Base-by-base conservation (phyloP, 768 basidiomycete genomes). In the Myochromella boudieri region DNA sequence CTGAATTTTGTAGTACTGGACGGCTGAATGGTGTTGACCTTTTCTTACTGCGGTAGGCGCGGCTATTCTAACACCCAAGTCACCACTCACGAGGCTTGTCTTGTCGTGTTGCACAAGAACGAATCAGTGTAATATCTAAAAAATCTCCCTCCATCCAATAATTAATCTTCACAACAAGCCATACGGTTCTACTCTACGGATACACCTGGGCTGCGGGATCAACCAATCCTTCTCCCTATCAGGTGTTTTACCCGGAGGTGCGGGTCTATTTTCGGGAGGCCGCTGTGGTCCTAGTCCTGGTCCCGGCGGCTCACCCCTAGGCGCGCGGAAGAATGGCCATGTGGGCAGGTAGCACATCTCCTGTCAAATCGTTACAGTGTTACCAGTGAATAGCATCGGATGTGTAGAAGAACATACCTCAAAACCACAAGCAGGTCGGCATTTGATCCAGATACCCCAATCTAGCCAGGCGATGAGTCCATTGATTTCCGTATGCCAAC, bases 361-460 rank as follows among this genome's bases (percentile, higher is more conserved):
- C 72, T 74, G 41, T 18, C 18, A 10, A 42, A 15, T n/a, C n/a
- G n/a, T 25, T 24, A 32, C 17, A 9, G 2, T 4, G 32, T 25
- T 32, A 26, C 14, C 17, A 33, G 42, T 26, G 24, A 20, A 14
- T 7, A 37, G 22, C 12, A 12, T 22, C 21, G 1, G 8, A 37
- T n/a, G 26, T 6, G 26, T 39, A 34, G 25, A 20, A 44, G 28
- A 29, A 63, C 70, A 1, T 38, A 79, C 78, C 64, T 78, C 71
- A 24, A 61, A 59, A 7, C 55, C 56, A 60, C 80, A 82, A 0
- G 57, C 66, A 21, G 78, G 77, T 2, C 56, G 59, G 41, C 80
- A 81, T 34, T 63, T 74, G 1, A 71, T 53, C 78, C 80, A 81
- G 6, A 68, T 57, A 29, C 60, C 68, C 79, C 80, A 82, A 49